Evolutionary conservation across 1,284 basidiomycete genomes (phyloP).

Genomic region (Clitocybe nebularis): DNA sequence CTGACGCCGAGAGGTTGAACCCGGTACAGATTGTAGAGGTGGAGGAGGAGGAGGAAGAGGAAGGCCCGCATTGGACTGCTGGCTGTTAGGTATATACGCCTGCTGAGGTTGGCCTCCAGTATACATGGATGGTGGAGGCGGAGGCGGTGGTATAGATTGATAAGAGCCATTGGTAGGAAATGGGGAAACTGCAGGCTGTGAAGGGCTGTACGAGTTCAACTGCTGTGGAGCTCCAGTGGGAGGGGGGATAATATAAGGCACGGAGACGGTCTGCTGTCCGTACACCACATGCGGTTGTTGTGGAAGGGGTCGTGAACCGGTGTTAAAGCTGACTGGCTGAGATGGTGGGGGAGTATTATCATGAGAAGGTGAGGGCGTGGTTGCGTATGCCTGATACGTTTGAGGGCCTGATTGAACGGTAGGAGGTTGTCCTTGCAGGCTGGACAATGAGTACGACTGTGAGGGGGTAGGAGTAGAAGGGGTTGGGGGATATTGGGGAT

Average conservation of each 20-base stretch:
- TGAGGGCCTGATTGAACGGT: slow-evolving; percentile 19
- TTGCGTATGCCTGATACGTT: slow-evolving; percentile 25
- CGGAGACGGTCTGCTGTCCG: slow-evolving; percentile 31
- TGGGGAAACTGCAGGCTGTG: slow-evolving; percentile 16
- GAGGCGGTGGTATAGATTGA: slow-evolving; percentile 25
- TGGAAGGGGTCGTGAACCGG: slow-evolving; percentile 56
- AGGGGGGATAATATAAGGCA: slow-evolving; percentile 32
- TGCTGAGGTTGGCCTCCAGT: slow-evolving; percentile 15
- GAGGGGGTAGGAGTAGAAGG: slow-evolving; percentile 19
- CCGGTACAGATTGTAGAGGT: slow-evolving; percentile 19
- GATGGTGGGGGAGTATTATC: slow-evolving; percentile 28
- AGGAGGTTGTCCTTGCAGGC: slow-evolving; percentile 21
- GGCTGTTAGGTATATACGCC: slow-evolving; percentile 7
- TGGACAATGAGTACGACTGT: slow-evolving; percentile 29
- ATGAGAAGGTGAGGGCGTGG: slow-evolving; percentile 32
- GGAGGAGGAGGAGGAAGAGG: slow-evolving; percentile 19
- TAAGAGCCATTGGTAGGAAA: slow-evolving; percentile 19
- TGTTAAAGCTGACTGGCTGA: slow-evolving; percentile 29
- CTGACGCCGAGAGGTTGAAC: slow-evolving; percentile 14
- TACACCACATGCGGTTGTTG: slow-evolving; percentile 38
- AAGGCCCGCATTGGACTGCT: slow-evolving; percentile 7
- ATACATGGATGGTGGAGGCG: slow-evolving; percentile 35
- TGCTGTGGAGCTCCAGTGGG: slow-evolving; percentile 22
- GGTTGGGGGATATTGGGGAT: slow-evolving; percentile 31
- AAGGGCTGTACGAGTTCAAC: slow-evolving; percentile 25